Conservation (phyloP, 305 asterid genomes). For the Rubia tinctorum region DNA sequence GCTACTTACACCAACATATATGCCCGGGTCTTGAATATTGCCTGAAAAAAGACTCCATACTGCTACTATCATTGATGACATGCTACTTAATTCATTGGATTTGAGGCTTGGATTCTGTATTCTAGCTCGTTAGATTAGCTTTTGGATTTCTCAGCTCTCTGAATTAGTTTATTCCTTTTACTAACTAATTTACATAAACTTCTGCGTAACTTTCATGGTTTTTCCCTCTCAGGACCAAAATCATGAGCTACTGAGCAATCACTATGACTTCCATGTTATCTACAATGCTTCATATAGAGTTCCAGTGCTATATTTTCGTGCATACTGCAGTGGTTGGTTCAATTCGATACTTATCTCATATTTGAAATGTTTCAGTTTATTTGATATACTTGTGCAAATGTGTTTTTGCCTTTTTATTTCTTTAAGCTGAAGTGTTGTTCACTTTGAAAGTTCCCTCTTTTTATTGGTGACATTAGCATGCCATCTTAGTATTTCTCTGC, state of each 20-base stretch:
- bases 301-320: conserved; percentile 86
- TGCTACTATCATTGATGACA: neutral
- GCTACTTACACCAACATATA: neutral
- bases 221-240: conserved; percentile 38
- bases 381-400: neutral
- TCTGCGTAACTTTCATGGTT: conserved; percentile 18
- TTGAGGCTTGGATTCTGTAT: conserved; percentile 4
- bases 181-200: neutral
- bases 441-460: neutral
- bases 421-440: neutral
- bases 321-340: conserved; percentile 64
- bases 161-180: neutral
- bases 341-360: neutral
- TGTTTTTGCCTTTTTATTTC: neutral
- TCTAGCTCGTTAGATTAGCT: neutral
- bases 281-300: conserved; percentile 78
- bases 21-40: neutral
- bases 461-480: neutral
- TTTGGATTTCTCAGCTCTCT: neutral
- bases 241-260: conserved; percentile 38
- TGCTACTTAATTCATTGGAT: neutral
- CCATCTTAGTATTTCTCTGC: neutral
- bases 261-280: conserved; percentile 67
- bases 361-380: neutral
- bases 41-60: neutral